Base-by-base conservation (phyloP, 2,329 filamentous ascomycete genomes). In the Aspergillus tubingensis region DNA sequence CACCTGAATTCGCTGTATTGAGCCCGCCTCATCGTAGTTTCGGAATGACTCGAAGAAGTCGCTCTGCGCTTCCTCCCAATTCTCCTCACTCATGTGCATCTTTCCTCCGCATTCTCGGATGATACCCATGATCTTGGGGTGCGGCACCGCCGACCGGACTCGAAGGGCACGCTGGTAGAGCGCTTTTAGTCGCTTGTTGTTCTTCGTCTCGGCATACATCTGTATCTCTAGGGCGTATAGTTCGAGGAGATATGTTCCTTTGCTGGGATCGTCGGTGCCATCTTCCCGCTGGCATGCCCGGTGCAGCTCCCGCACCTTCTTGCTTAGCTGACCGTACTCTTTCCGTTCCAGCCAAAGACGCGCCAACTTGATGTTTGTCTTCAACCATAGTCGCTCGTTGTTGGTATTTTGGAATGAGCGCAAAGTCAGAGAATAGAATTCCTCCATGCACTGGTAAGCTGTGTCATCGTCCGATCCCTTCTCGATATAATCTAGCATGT, bases 11-110 rank as follows among this genome's bases (percentile, higher is more conserved):
- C 95, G 88, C 77, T 98, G 94, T 70, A 97, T 85, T 25, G 93
- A 97, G 49, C 95, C 95, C 43, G 95, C 95, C 81, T 99, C 95
- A 74, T 99, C 95, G 79, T 98, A 99, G 80, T 97, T 98, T 59
- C 93, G 91, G 82, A 99, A 99, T 1, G 94, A 96, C 76, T 99
- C 95, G 77, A 97, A 97, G 78, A 99, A 99, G 80, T 98, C 95
- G 69, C 88, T 94, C 78, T 98, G 93, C 1, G 95, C 95, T 72
- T 93, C 91, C 75, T 95, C 92, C 95, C 95, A 99, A 76, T 98
- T 98, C 80, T 98, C 95, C 82, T 99, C 95, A 76, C 91, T 95
- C 95, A 99, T 98, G 81, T 98, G 93, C 95, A 99, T 99, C 83
- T 99, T 99, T 69, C 95, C 95, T 71, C 95, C 95, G 75, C 95